Base-by-base conservation (phyloP, 2,329 filamentous ascomycete genomes). In the Capronia epimyces region DNA sequence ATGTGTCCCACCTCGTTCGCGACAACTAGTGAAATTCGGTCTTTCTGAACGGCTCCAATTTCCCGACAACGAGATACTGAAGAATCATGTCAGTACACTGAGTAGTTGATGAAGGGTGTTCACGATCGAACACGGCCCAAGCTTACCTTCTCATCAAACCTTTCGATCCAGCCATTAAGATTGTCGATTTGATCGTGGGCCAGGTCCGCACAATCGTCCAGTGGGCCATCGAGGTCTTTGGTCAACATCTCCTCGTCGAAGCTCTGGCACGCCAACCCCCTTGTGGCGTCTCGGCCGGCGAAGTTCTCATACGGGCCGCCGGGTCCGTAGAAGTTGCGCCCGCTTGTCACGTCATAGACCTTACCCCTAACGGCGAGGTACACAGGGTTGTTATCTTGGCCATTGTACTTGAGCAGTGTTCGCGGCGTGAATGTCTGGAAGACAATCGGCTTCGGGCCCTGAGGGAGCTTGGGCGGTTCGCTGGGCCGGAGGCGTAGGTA, bases 191-290 rank as follows among this genome's bases (percentile, higher is more conserved):
- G 84, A 52, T 91, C 89, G 1, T 67, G 68, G 4, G 81, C 82
- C 54, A 97, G 69, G 50, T 84, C 87, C 45, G 81, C 76, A 37
- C 95, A 75, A 46, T 77, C 81, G 66, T 95, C 89, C 56, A 96
- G 73, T 39, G 89, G 88, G 0, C 81, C 91, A 50, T 93, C 81
- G 49, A 97, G 72, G 68, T 96, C 86, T 75, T 91, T 82, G 15
- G 93, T 97, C 71, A 97, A 73, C 89, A 97, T 95, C 5, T 90
- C 86, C 75, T 87, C 82, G 66, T 96, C 93, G 68, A 98, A 97
- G 72, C 88, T 95, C 52, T 90, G 88, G 68, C 81, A 87, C 1
- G 93, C 91, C 53, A 98, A 73, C 1, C 93, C 93, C 46, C 91
- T 79, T 58, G 81, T 89, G 16, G 93, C 93, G 70, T 98, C 93